A percentile compares a stretch with the other conserved stretches of the same genome.
phyloP scores from a whole-genome alignment of 2,329 filamentous ascomycete species.

The Colletotrichum falcatum region DNA sequence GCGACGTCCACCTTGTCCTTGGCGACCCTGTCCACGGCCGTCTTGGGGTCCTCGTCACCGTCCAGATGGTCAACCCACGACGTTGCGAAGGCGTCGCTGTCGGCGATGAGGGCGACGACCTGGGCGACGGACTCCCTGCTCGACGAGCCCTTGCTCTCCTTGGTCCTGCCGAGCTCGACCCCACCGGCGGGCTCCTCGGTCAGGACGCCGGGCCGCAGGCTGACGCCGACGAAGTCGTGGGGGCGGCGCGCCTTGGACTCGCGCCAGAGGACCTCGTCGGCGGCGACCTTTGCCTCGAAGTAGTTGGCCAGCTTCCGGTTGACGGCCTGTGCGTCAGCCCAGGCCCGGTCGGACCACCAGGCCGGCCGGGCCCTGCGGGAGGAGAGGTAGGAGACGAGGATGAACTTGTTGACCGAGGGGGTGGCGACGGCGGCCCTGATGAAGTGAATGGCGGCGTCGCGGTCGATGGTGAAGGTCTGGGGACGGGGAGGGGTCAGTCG shows the following conservation, averaged over 20 bases:
- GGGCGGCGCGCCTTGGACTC: slow-evolving; percentile 56
- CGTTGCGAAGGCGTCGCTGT: slow-evolving; percentile 58
- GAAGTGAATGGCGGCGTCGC: slow-evolving; percentile 72
- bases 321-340: slow-evolving; percentile 60
- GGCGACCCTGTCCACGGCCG: slow-evolving; percentile 62
- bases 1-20: slow-evolving; percentile 62
- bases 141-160: slow-evolving; percentile 53
- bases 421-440: slow-evolving; percentile 69
- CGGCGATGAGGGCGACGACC: slow-evolving; percentile 67
- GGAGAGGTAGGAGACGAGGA: slow-evolving; percentile 72
- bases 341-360: slow-evolving; percentile 67
- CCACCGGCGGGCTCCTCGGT: slow-evolving; percentile 61
- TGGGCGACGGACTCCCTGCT: slow-evolving; percentile 71
- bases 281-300: slow-evolving; percentile 70
- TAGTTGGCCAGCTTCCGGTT: slow-evolving; percentile 63
- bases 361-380: slow-evolving; percentile 63
- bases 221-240: slow-evolving; percentile 61
- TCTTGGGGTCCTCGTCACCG: slow-evolving; percentile 61
- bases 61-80: slow-evolving; percentile 68
- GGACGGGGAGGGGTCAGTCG: slow-evolving; percentile 20
- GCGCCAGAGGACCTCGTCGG: slow-evolving; percentile 68
- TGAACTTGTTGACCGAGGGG: slow-evolving; percentile 68
- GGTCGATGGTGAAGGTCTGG: slow-evolving; percentile 69
- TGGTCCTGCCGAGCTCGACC: slow-evolving; percentile 61
- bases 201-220: slow-evolving; percentile 65